A percentile compares a stretch with the other conserved stretches of the same genome.
phyloP scores from a whole-genome alignment of 176 grass and related monocot species.

The Musa itinerans region DNA sequence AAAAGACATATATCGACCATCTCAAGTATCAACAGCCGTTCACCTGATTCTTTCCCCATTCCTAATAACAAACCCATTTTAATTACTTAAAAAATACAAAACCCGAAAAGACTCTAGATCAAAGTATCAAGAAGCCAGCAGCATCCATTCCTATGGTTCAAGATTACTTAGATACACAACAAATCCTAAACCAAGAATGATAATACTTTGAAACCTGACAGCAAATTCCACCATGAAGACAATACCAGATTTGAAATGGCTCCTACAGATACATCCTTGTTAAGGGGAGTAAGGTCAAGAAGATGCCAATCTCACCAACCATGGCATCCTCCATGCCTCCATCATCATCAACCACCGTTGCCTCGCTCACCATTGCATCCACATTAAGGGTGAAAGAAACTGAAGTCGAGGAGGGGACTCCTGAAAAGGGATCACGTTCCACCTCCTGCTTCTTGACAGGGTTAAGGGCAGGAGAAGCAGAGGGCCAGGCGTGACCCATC shows the following conservation, averaged over 20 bases:
- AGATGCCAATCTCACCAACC: constrained; percentile 75
- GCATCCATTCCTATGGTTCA: too few relatives aligned
- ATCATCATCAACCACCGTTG: constrained; percentile 6
- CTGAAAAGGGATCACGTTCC: neutral
- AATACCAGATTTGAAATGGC: neutral
- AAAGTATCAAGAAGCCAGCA: too few relatives aligned
- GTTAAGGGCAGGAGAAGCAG: neutral
- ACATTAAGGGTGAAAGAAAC: constrained; percentile 7
- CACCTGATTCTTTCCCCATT: too few relatives aligned
- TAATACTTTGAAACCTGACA: neutral
- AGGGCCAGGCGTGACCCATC: neutral
- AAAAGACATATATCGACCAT: too few relatives aligned
- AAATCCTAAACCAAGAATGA: neutral
- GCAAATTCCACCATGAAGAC: too few relatives aligned
- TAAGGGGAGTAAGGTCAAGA: constrained; percentile 48
- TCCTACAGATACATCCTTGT: constrained; percentile 49
- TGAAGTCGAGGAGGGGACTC: neutral
- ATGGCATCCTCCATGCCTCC: constrained; percentile 40
- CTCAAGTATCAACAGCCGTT: too few relatives aligned
- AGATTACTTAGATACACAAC: too few relatives aligned
- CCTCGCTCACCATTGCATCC: neutral
- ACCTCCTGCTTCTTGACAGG: constrained; percentile 1
- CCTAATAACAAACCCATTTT: too few relatives aligned
- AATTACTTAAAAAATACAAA: too few relatives aligned
- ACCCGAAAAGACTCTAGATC: too few relatives aligned